phyloP scores from a whole-genome alignment of 495 filamentous ascomycete genomes.

The Trichoderma parareesei region DNA sequence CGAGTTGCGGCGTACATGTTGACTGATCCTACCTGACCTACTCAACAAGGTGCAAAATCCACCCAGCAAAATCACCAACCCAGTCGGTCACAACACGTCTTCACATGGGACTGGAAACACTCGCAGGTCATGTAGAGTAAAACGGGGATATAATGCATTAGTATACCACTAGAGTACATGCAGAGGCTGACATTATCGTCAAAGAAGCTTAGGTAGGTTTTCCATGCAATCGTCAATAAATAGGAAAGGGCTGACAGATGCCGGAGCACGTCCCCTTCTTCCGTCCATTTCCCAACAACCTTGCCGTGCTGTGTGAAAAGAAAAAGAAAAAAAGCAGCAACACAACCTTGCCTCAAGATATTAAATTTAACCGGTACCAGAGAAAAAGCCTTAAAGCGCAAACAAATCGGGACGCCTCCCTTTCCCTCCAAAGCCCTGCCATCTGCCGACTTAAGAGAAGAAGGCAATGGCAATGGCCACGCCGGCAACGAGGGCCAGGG shows the following conservation, averaged over 20 bases:
- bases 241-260: not conserved
- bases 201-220: slow-evolving; percentile 7
- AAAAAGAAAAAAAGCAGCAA: slow-evolving; percentile 1
- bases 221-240: slow-evolving; percentile 7
- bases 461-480: slow-evolving; percentile 6
- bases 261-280: not conserved
- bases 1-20: too few relatives aligned
- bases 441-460: slow-evolving; percentile 3
- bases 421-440: not conserved
- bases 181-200: slow-evolving; percentile 9
- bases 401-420: not conserved
- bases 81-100: not conserved
- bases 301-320: slow-evolving; percentile 5
- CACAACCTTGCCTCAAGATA: slow-evolving; percentile 1
- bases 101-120: not conserved
- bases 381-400: not conserved
- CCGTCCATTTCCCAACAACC: slow-evolving; percentile 1
- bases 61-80: not conserved
- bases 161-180: slow-evolving; percentile 10
- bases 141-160: slow-evolving; percentile 8
- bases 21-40: not conserved
- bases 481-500: slow-evolving; percentile 23
- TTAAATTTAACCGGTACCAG: not conserved
- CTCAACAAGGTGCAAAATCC: not conserved
- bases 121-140: not conserved